Evolutionary conservation across 2,329 filamentous ascomycete genomes (phyloP), one percentile per base, ranked within the genome.

Genomic region (Dactylellina cionopaga): DNA sequence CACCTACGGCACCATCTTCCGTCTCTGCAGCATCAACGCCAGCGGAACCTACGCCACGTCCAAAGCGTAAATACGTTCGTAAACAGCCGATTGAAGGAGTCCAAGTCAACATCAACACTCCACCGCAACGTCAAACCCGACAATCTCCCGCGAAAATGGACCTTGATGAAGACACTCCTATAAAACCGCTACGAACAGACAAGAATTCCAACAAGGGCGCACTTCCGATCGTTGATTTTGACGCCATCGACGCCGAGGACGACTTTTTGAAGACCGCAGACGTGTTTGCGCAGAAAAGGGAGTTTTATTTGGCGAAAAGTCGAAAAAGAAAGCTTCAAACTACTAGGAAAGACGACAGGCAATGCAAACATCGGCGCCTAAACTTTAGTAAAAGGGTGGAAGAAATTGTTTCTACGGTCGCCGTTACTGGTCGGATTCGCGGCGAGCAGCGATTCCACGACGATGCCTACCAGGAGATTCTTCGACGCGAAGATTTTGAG

Each of bases 401-500:
- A 68, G 83, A 85, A 89, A 58, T 86, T 97, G 54, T 84, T 84
- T 60, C 84, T 84, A 43, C 90, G 94, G 77, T 87, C 89, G 52
- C 85, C 88, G 54, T 84, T 87, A 15, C 92, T 92, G 56, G 49
- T 37, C 90, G 90, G 77, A 85, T 89, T 58, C 88, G 91, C 29
- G 97, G 91, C 79, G 87, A 91, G 69, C 85, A 90, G 11, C 83
- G 89, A 46, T 89, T 95, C 79, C 93, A 92, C 78, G 87, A 91
- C 15, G 89, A 90, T 39, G 94, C 95, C 1, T 85, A 97, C 5
- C 90, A 90, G 72, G 92, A 94, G 39, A 74, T 69, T 17, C 55
- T 63, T 22, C 54, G 62, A 49, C 74, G 75, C 19, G 76, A 77
- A 51, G 76, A 78, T 37, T 76, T 77, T 46, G 76, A 78, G 73